A percentile compares a stretch with the other conserved stretches of the same genome.
Evolutionary conservation across 805 yeast genomes (phyloP).

Genomic region (Sugiyamaella chiloensis): DNA sequence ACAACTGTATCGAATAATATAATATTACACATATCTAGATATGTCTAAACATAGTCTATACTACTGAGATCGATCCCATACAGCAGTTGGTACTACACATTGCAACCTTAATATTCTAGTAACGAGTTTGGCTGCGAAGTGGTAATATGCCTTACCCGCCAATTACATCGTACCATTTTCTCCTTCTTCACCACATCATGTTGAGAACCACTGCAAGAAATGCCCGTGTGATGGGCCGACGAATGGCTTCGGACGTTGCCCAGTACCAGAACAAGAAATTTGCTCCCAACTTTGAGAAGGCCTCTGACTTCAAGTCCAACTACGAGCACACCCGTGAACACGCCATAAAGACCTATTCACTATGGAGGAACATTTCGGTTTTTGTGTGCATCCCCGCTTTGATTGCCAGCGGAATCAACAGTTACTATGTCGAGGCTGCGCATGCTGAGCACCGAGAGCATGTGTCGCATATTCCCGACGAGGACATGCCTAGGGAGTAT

Average conservation of each 20-base stretch:
- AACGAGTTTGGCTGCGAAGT: too few relatives aligned
- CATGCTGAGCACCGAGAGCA: conserved; percentile 82
- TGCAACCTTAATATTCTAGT: too few relatives aligned
- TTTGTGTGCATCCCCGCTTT: conserved; percentile 83
- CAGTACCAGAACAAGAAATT: conserved; percentile 14
- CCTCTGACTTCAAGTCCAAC: conserved; percentile 62
- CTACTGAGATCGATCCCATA: too few relatives aligned
- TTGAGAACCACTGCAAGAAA: conserved; percentile 1
- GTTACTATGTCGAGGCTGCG: conserved; percentile 75
- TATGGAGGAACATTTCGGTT: conserved; percentile 84
- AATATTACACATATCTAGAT: too few relatives aligned
- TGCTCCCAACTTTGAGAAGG: conserved; percentile 55
- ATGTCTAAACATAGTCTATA: too few relatives aligned
- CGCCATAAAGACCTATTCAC: conserved; percentile 67
- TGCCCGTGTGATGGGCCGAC: conserved; percentile 8
- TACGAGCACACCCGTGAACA: conserved; percentile 70
- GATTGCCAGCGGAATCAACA: conserved; percentile 70
- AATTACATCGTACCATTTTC: conserved; percentile 4
- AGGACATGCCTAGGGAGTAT: conserved; percentile 89
- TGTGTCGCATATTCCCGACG: conserved; percentile 61
- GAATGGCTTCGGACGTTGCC: conserved; percentile 10
- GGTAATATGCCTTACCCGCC: too few relatives aligned
- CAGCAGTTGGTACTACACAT: too few relatives aligned
- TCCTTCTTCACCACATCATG: conserved; percentile 4
- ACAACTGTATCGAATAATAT: too few relatives aligned